Conservation (phyloP, 371 early-diverging fungal species). For the Rhizopus delemar region DNA sequence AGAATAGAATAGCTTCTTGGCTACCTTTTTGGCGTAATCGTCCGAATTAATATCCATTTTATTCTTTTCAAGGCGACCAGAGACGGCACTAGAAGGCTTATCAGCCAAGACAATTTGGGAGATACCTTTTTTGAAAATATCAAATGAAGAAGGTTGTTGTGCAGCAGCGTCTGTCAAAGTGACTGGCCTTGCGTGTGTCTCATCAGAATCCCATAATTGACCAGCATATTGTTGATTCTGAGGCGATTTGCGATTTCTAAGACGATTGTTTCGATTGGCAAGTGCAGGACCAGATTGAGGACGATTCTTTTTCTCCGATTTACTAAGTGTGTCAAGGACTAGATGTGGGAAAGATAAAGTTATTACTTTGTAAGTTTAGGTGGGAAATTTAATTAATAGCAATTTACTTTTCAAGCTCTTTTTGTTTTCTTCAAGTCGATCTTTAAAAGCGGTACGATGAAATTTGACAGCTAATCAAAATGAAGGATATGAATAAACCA, state of each 20-base stretch:
- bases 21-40: slow-evolving; percentile 49
- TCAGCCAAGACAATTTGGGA: slow-evolving; percentile 42
- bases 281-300: slow-evolving; percentile 16
- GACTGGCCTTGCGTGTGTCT: neutral
- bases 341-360: neutral
- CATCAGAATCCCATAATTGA: neutral
- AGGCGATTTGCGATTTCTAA: slow-evolving; percentile 22
- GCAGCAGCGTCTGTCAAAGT: slow-evolving; percentile 2
- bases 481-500: neutral
- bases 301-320: slow-evolving; percentile 40
- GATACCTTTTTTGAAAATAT: slow-evolving; percentile 33
- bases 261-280: neutral
- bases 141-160: slow-evolving; percentile 19
- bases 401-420: slow-evolving; percentile 50
- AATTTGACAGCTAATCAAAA: slow-evolving; percentile 49
- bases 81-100: slow-evolving; percentile 26
- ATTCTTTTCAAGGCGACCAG: slow-evolving; percentile 29
- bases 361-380: neutral
- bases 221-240: no score
- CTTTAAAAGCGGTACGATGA: slow-evolving; percentile 59
- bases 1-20: slow-evolving; percentile 43
- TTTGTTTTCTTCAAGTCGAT: slow-evolving; percentile 58
- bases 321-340: slow-evolving; percentile 48
- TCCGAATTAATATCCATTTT: slow-evolving; percentile 49
- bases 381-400: slow-evolving; percentile 3